Conservation (phyloP, 257 asterid genomes). For the Phtheirospermum japonicum region DNA sequence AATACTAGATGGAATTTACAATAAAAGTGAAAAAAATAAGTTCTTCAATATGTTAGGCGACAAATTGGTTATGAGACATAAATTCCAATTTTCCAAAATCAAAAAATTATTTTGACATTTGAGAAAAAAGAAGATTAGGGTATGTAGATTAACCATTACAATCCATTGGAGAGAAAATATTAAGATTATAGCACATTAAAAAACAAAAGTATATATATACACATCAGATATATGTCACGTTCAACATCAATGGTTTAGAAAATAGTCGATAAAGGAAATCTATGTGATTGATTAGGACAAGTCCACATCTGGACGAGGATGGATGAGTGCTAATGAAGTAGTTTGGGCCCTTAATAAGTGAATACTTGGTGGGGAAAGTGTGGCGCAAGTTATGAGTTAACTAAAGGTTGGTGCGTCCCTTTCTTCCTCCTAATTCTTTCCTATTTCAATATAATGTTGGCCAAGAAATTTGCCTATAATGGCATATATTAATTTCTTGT, state of each 20-base stretch:
- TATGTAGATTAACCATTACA: too few species aligned
- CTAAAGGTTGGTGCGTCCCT: neutral
- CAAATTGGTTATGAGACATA: too few species aligned
- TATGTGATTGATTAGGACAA: conserved; percentile 2
- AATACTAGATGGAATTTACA: too few species aligned
- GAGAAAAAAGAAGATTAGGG: too few species aligned
- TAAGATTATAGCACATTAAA: too few species aligned
- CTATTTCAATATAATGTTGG: neutral
- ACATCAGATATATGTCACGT: neutral
- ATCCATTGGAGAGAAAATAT: too few species aligned
- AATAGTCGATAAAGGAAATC: conserved; percentile 2
- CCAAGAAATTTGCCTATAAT: neutral
- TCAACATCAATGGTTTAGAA: neutral
- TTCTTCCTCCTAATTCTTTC: neutral
- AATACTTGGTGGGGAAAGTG: neutral
- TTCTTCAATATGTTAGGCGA: too few species aligned
- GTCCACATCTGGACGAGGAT: neutral
- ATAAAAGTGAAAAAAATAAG: too few species aligned
- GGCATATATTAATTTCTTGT: neutral
- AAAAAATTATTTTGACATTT: too few species aligned
- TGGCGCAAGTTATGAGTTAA: conserved; percentile 1
- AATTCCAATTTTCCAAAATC: too few species aligned
- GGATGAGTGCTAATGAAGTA: neutral
- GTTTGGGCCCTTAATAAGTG: neutral
- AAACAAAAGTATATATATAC: too few species aligned